Conservation (phyloP, 2,329 filamentous ascomycete species). For the Pseudogymnoascus sp. region DNA sequence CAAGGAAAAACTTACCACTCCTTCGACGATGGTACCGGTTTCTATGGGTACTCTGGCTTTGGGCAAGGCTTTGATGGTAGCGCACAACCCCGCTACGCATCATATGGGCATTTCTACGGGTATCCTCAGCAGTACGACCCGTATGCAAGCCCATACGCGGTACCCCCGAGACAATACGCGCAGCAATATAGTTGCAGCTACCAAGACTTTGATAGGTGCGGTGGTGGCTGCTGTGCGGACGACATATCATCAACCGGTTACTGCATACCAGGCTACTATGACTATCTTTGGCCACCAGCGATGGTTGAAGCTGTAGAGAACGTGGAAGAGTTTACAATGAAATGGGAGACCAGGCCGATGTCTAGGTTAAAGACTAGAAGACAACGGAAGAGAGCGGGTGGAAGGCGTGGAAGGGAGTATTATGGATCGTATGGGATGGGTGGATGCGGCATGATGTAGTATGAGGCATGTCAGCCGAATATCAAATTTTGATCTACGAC, state of each 20-base stretch:
- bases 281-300: background rate
- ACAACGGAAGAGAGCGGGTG: background rate
- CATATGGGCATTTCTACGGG: background rate
- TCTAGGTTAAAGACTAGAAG: background rate
- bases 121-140: background rate
- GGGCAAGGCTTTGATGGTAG: background rate
- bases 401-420: background rate
- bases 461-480: slow-evolving; percentile 22
- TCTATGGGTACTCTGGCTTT: background rate
- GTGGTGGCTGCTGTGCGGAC: background rate
- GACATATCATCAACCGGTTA: background rate
- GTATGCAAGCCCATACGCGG: background rate
- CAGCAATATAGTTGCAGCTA: background rate
- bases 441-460: background rate
- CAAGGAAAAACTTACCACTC: background rate
- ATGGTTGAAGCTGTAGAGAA: background rate
- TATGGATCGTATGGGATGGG: slow-evolving; percentile 1
- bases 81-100: background rate
- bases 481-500: background rate
- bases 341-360: background rate
- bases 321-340: background rate
- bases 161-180: background rate
- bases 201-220: background rate
- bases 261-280: background rate
- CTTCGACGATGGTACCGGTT: background rate